Conservation (phyloP, 805 yeast genomes). For the Candida pini region DNA sequence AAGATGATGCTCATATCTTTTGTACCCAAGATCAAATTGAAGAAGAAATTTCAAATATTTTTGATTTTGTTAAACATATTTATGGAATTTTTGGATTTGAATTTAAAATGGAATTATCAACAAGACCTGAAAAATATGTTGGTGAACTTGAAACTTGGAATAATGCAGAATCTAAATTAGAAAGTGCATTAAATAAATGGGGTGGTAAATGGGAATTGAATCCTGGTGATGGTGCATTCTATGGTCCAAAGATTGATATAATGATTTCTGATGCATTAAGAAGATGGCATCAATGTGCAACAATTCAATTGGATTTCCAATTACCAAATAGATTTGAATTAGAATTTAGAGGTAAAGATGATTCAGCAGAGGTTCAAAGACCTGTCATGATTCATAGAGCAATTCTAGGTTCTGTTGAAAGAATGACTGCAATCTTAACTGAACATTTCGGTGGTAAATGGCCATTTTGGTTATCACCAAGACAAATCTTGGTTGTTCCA, state of each 20-base stretch:
- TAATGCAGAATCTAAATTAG: conserved; percentile 80
- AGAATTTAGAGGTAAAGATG: conserved; percentile 72
- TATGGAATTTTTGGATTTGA: conserved; percentile 93
- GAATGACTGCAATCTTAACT: conserved; percentile 97
- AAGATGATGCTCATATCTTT: conserved; percentile 98
- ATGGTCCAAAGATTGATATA: conserved; percentile 94
- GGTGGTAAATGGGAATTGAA: conserved; percentile 92
- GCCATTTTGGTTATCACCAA: conserved; percentile 99
- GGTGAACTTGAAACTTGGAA: conserved; percentile 96
- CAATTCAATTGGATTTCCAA: conserved; percentile 98
- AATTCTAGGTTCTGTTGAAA: conserved; percentile 94
- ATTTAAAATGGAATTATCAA: conserved; percentile 93
- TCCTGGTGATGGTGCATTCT: conserved; percentile 96
- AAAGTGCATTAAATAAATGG: conserved; percentile 74
- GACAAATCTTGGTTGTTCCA: conserved; percentile 94
- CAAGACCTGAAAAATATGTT: conserved; percentile 94
- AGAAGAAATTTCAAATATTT: conserved; percentile 72
- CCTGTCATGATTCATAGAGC: conserved; percentile 99
- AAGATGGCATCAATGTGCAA: conserved; percentile 99
- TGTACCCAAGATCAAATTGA: conserved; percentile 90
- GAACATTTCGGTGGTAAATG: conserved; percentile 99
- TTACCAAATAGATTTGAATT: conserved; percentile 90
- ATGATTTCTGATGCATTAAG: conserved; percentile 89
- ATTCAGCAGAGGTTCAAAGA: conserved; percentile 55
- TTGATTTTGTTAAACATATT: conserved; percentile 77